Base-by-base conservation (phyloP, 345 rosid genomes). In the Pugionium dolabratum region DNA sequence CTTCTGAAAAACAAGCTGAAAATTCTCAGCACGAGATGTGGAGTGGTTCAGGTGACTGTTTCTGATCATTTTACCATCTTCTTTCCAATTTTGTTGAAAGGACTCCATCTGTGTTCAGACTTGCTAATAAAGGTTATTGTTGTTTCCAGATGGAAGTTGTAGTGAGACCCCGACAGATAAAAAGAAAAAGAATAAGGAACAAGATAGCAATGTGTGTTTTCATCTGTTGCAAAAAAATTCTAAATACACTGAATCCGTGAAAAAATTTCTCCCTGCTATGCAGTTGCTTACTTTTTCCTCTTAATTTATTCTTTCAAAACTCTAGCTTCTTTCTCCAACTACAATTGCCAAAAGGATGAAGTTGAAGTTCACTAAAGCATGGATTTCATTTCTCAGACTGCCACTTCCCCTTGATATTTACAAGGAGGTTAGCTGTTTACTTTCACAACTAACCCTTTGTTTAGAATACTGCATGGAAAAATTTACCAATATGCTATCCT, bases 351-450 rank as follows among this genome's bases (percentile, higher is more conserved):
- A 83, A 79, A 90, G 79, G 83, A 90, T 88, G 85, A 94, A 88
- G 81, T 49, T 85, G 34, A 94, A 88, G 77, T 90, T 94, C 67
- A 90, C 89, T 2, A 90, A 88, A 79, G 89, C 96, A 8, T 94
- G 99, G 99, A 78, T 85, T 72, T 74, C 95, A 34, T 90, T 94
- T 84, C 93, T 94, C 64, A 83, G 90, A 78, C 78, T 90, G 51
- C 95, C 87, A 7, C 91, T 90, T 59, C 92, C 96, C 8, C 73
- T 88, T 70, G 91, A 83, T 71, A 78, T 94, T 28, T 94, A 90
- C 83, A 94, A 90, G 79, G 95, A 94, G 91, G 99, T 90, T 68
- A 71, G 50, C 56, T 34, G 11, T 69, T 34, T 50, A 62, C 61
- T 63, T 30, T 54, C 47, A 44, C 42, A 63, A 51, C 25, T 10